Base-by-base conservation (phyloP, 225 moss, liverwort and hornwort species). In the Marchantia polymorpha region DNA sequence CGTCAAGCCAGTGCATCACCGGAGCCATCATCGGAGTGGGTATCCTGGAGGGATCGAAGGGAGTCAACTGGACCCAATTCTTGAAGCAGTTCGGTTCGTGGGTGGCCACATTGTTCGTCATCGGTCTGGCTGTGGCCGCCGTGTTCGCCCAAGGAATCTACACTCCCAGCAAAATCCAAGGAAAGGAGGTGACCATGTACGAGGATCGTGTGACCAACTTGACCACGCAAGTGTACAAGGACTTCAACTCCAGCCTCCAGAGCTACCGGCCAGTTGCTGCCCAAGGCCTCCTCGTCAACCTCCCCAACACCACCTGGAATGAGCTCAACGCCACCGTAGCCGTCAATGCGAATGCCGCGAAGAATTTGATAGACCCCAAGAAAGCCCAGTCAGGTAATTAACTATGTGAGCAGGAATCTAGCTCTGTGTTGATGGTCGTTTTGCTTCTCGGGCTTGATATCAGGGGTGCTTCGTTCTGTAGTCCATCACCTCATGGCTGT, bases 1-100 rank as follows among this genome's bases (percentile, higher is more conserved):
- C 92, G 0, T 91, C 91, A 0, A 69, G 85, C 74, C 91, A 90
- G 75, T 91, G 91, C 79, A 79, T 91, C 20, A 88, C 88, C 0
- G 91, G 91, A 0, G 90, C 90, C 6, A 90, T 91, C 64, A 89
- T 91, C 22, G 91, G 91, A 13, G 91, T 91, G 51, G 91, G 91
- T 9, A 58, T 91, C 69, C 14, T 91, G 77, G 91, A 91, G 58
- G 91, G 91, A 7, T 52, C 88, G 1, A 69, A 49, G 56, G 91
- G 91, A 0, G 88, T 90, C 0, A 91, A 91, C 74, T 91, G 91
- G 91, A 83, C 48, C 67, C 88, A 84, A 31, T 91, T 91, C 49
- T 77, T 12, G 17, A 72, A 25, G 22, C 91, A 90, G 72, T 90
- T 91, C 58, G 29, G 49, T 11, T 52, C 90, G 7, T 90, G 88